These are phyloP conservation scores for Saxophila tyrrhenica DNA, from an alignment of 495 filamentous ascomycete genomes.

Conservation along the genomic window DNA sequence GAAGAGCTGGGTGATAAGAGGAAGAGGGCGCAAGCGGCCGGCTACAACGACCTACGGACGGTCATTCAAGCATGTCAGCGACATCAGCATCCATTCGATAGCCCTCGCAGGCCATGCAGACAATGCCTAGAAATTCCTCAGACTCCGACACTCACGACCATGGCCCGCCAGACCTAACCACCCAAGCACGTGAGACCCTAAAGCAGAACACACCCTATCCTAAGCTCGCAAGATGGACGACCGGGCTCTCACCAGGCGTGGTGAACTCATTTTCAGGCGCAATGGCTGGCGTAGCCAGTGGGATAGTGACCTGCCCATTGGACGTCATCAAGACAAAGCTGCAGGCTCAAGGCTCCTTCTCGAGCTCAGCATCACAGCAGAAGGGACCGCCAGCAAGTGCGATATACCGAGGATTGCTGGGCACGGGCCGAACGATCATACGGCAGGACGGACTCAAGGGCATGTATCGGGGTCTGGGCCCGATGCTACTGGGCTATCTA, in stretches of 20 bases:
- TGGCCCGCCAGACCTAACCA: conserved; percentile 5
- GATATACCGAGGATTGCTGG: conserved; percentile 74
- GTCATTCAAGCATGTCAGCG: conserved; percentile 10
- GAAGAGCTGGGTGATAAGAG: background rate
- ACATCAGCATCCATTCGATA: conserved; percentile 3
- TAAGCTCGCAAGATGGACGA: conserved; percentile 43
- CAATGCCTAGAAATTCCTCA: conserved; percentile 5
- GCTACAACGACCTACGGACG: background rate
- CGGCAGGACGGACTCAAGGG: conserved; percentile 76
- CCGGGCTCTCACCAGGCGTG: conserved; percentile 39
- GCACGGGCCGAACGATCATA: conserved; percentile 77
- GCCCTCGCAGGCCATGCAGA: conserved; percentile 15
- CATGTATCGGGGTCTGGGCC: conserved; percentile 86
- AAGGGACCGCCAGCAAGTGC: conserved; percentile 36
- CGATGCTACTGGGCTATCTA: conserved; percentile 87
- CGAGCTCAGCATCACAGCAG: conserved; percentile 30
- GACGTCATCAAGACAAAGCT: conserved; percentile 99
- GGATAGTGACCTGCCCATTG: conserved; percentile 89
- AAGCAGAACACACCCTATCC: conserved; percentile 31
- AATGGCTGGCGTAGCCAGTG: conserved; percentile 77
- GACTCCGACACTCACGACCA: conserved; percentile 13
- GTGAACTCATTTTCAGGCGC: conserved; percentile 69
- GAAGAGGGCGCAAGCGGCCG: background rate
- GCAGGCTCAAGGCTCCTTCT: conserved; percentile 83
- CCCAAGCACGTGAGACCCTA: background rate